These are phyloP conservation scores for Chionographis japonica DNA, from an alignment of 106 monocot species.

Conservation along the genomic window DNA sequence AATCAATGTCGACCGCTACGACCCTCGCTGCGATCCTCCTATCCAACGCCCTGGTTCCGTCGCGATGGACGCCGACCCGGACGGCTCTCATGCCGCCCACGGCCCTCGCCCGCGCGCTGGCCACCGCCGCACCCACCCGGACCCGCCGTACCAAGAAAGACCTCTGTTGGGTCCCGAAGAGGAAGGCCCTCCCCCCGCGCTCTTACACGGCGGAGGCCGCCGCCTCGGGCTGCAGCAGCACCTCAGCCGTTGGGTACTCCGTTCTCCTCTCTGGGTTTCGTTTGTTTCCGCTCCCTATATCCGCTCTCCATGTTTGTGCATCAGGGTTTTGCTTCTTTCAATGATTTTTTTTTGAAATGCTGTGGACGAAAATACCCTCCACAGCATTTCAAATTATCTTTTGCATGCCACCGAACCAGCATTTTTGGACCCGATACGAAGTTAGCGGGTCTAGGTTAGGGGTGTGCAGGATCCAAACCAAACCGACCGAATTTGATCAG, in stretches of 20 bases:
- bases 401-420: too few species aligned
- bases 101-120: neutral
- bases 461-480: too few species aligned
- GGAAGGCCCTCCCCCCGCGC: neutral
- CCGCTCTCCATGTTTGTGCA: too few species aligned
- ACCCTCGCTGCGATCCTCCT: neutral
- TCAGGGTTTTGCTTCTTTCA: too few species aligned
- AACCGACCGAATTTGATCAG: too few species aligned
- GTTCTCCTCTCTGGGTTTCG: neutral
- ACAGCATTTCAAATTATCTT: too few species aligned
- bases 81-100: neutral
- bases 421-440: too few species aligned
- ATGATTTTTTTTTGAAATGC: too few species aligned
- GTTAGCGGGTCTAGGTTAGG: too few species aligned
- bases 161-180: constrained; percentile 2
- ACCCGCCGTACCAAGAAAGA: neutral
- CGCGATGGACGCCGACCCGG: neutral
- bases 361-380: too few species aligned
- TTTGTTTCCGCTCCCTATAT: neutral
- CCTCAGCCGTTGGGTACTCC: neutral
- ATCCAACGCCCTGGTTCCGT: neutral
- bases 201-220: neutral
- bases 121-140: neutral
- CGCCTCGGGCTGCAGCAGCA: too few species aligned
- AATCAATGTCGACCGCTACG: too few species aligned